Base-by-base conservation (phyloP, 2,329 filamentous ascomycete genomes). In the Penicillium italicum region DNA sequence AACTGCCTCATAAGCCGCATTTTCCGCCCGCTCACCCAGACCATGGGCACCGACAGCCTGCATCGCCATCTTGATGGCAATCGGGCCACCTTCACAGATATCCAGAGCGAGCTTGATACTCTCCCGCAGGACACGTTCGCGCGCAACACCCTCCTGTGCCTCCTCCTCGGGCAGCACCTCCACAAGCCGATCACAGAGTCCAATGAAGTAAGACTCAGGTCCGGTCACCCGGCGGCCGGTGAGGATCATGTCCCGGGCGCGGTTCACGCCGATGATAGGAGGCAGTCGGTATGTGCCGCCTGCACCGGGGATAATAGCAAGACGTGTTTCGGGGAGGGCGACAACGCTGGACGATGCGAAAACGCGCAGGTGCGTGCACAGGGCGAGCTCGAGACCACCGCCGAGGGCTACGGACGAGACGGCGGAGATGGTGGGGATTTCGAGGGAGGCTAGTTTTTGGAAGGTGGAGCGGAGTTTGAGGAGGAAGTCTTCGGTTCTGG, bases 241-340 rank as follows among this genome's bases (percentile, higher is more conserved):
- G 9, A 97, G 79, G 49, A 97, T 88, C 66, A 97, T 77, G 73
- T 99, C 93, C 48, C 92, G 82, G n/a, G 94, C 94, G 53, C 91
- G 85, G 26, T 82, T 80, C 24, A 88, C 77, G 5, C 94, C 94
- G 62, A 99, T 87, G 20, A 99, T 76, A 9, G 82, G 83, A 1
- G 91, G 91, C 0, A 99, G 85, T 10, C 94, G 87, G 74, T 91
- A 90, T 1, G 93, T 97, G 57, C 93, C 94, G 41, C 94, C 94
- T 2, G 93, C 94, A 56, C 94, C 94, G 3, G 94, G 94, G 62
- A 99, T 89, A 71, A 99, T 99, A 53, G 89, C 94, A 2, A 99
- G 82, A 2, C 92, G 83, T 1, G 94, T 97, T 73, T 99, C 94
- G 1, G 94, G 94, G 5, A 97, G 84, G 0, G 86, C 92, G 52